Base-by-base conservation (phyloP, 163 green algal species). In the Coccomyxa subellipsoidea region DNA sequence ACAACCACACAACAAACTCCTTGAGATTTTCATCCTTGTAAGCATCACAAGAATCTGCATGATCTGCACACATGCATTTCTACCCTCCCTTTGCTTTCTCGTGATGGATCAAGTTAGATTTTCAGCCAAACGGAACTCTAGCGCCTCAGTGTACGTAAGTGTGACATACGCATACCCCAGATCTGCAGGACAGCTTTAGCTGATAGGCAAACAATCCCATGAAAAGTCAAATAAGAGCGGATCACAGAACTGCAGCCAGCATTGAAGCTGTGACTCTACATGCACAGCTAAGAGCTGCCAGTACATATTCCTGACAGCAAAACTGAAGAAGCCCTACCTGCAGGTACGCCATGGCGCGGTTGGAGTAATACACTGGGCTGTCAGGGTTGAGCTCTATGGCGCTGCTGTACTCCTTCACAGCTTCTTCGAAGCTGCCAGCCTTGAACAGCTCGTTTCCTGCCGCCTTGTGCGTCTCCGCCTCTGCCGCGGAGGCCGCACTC, bases 381-480 rank as follows among this genome's bases (percentile, higher is more conserved):
- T 39, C 34, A 21, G 87, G 84, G 82, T 84, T 54, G 0, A 80
- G 80, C 25, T 84, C 69, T 25, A 76, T 77, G 27, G 80, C 71
- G 7, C 15, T 86, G 70, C 83, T 92, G 90, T 95, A 96, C 32
- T 92, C 87, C 80, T 85, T 79, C 29, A 91, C 32, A 91, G 93
- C 93, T 54, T 91, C 92, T n/a, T 84, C 38, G 81, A 90, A 95
- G 72, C 92, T 83, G 23, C 87, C 87, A 0, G 39, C 70, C 8
- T 83, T 84, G 85, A 93, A 96, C 1, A 88, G 86, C 69, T 82
- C 83, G 83, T 96, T 96, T 59, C 92, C 93, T 12, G 85, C 85
- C 54, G 85, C 80, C 82, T 95, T 93, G 38, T 79, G 85, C 0
- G 70, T 81, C 72, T 82, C 82, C 69, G 77, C 82, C 38, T 79